phyloP scores from a whole-genome alignment of 257 asterid genomes.

The Haberlea rhodopensis region DNA sequence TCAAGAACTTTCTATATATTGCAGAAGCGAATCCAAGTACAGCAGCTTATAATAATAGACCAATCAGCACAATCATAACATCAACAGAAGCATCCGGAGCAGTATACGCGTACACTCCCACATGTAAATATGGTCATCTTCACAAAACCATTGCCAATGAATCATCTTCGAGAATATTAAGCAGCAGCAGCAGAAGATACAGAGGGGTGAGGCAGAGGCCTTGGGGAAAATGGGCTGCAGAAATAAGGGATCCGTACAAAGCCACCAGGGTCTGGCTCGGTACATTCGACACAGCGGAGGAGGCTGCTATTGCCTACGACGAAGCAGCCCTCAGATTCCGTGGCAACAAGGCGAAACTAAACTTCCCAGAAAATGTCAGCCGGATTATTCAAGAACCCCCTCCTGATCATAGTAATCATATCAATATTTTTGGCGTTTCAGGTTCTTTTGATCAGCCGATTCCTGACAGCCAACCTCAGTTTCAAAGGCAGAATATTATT shows the following conservation, averaged over 20 bases:
- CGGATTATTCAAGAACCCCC: not conserved
- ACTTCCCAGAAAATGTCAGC: slow-evolving; percentile 27
- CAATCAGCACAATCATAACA: slow-evolving; percentile 1
- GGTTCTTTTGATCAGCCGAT: slow-evolving; percentile 1
- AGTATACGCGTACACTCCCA: slow-evolving; percentile 13
- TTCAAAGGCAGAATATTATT: not conserved
- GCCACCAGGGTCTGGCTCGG: slow-evolving; percentile 28
- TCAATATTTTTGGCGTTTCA: not conserved
- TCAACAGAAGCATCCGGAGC: slow-evolving; percentile 4
- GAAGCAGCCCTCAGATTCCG: slow-evolving; percentile 26
- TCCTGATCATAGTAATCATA: not conserved
- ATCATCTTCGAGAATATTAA: not conserved
- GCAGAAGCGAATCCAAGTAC: not conserved
- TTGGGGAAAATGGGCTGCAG: slow-evolving; percentile 31
- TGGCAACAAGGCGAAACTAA: slow-evolving; percentile 28
- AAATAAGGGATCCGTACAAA: slow-evolving; percentile 27
- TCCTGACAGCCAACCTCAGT: no score
- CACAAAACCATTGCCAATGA: not conserved
- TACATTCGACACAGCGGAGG: slow-evolving; percentile 30
- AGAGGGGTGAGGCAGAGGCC: slow-evolving; percentile 29
- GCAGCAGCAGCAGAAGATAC: slow-evolving; percentile 20
- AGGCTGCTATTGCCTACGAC: slow-evolving; percentile 24
- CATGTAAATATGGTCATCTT: not conserved
- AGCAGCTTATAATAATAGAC: not conserved
- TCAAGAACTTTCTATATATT: not conserved